Percentiles rank a stretch among this genome's conserved stretches.
phyloP scores from a whole-genome alignment of 805 yeast species.

The Kodamaea jinghongensis region DNA sequence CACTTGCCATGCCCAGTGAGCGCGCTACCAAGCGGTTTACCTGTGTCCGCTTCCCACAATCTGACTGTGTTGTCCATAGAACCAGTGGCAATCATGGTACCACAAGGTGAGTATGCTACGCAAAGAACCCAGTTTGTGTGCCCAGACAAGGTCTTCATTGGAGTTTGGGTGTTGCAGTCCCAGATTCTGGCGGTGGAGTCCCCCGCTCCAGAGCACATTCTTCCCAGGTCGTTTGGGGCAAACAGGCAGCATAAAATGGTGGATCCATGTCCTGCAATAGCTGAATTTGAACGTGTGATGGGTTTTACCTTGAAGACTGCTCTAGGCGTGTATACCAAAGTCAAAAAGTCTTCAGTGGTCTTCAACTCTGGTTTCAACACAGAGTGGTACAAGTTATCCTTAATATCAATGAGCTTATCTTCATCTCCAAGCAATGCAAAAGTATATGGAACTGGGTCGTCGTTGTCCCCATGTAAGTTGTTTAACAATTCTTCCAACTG shows the following conservation, averaged over 20 bases:
- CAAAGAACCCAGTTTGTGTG: conserved; percentile 93
- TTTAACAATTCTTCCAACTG: conserved; percentile 88
- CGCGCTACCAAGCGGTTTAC: conserved; percentile 70
- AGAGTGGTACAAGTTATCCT: conserved; percentile 72
- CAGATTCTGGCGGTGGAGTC: conserved; percentile 94
- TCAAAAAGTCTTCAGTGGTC: conserved; percentile 90
- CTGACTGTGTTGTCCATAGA: conserved; percentile 90
- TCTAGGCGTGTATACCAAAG: conserved; percentile 88
- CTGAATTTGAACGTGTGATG: conserved; percentile 85
- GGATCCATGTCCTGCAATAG: conserved; percentile 93
- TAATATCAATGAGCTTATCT: conserved; percentile 61
- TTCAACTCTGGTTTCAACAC: conserved; percentile 82
- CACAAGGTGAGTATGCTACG: conserved; percentile 90
- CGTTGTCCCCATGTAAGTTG: conserved; percentile 64
- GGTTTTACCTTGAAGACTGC: conserved; percentile 93
- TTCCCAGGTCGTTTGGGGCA: conserved; percentile 83
- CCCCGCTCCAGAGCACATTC: conserved; percentile 94
- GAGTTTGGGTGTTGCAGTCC: conserved; percentile 96
- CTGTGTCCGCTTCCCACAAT: conserved; percentile 79
- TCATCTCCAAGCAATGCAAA: conserved; percentile 55
- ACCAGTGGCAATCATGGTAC: conserved; percentile 89
- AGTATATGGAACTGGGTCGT: conserved; percentile 87
- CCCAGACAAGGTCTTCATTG: conserved; percentile 73
- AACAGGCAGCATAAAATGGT: conserved; percentile 90
- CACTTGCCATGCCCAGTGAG: conserved; percentile 83